These are phyloP conservation scores for Luzula sylvatica DNA, from an alignment of 176 grass and related monocot species.

Conservation along the genomic window DNA sequence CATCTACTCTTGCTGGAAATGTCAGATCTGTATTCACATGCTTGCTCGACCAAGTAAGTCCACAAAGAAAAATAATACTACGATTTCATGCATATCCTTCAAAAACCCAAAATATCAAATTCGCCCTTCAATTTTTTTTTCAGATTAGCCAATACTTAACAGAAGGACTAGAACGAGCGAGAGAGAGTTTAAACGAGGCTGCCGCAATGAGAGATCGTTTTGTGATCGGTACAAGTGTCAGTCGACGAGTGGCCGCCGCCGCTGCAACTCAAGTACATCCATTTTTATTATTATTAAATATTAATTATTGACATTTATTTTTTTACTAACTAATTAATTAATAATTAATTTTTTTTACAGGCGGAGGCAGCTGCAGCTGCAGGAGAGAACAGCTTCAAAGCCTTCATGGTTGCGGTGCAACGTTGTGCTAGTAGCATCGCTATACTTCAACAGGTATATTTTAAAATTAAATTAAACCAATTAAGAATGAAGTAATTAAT, in stretches of 20 bases:
- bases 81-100: too few species aligned
- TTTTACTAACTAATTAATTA: too few species aligned
- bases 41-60: constrained; percentile 96
- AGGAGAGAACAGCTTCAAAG: constrained; percentile 90
- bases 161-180: constrained; percentile 79
- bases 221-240: constrained; percentile 88
- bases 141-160: constrained; percentile 96
- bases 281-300: constrained; percentile 7
- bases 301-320: too few species aligned
- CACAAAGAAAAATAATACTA: neutral
- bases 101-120: neutral
- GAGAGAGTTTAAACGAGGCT: constrained; percentile 88
- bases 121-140: constrained; percentile 13
- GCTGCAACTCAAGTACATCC: constrained; percentile 79
- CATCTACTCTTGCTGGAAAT: constrained; percentile 63
- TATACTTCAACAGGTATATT: constrained; percentile 91
- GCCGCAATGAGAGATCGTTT: constrained; percentile 62
- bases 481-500: too few species aligned
- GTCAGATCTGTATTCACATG: constrained; percentile 77
- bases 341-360: constrained; percentile 34
- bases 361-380: constrained; percentile 73
- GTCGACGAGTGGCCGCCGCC: constrained; percentile 75
- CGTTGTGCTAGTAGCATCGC: constrained; percentile 89
- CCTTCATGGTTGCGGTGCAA: constrained; percentile 93
- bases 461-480: constrained; percentile 19